A percentile compares a stretch with the other conserved stretches of the same genome.
Conservation (phyloP, 495 filamentous ascomycete species). For the Xylaria bambusicola region DNA sequence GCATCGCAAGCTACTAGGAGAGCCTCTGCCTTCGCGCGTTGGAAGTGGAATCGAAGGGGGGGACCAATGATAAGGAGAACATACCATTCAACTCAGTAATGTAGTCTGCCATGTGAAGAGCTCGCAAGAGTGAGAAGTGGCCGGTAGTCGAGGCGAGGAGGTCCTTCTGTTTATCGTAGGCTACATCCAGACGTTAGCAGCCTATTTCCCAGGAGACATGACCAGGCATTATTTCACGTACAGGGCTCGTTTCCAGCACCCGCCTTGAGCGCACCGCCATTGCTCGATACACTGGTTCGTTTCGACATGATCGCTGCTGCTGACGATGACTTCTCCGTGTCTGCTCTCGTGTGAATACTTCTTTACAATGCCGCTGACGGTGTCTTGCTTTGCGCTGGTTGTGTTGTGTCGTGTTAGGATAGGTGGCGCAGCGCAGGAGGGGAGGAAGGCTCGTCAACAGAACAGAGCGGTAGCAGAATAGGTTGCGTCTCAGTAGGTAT, state of each 20-base stretch:
- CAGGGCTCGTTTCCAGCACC: slow-evolving; percentile 28
- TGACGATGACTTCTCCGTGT: too few relatives aligned
- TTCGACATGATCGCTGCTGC: slow-evolving; percentile 47
- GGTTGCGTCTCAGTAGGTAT: too few relatives aligned
- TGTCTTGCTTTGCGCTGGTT: too few relatives aligned
- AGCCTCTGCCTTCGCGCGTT: background rate
- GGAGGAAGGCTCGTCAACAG: too few relatives aligned
- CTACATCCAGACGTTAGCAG: slow-evolving; percentile 38
- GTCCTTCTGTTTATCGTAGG: slow-evolving; percentile 81
- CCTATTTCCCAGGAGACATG: background rate
- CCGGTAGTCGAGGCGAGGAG: slow-evolving; percentile 75
- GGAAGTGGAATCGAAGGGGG: background rate
- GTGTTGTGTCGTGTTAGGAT: too few relatives aligned
- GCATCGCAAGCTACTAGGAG: background rate
- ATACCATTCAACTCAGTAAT: slow-evolving; percentile 95
- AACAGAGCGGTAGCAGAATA: too few relatives aligned
- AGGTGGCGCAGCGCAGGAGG: too few relatives aligned
- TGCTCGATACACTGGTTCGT: slow-evolving; percentile 44
- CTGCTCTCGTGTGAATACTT: too few relatives aligned
- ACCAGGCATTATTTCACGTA: slow-evolving; percentile 28
- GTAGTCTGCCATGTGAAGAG: slow-evolving; percentile 89
- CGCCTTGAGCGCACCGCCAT: slow-evolving; percentile 44
- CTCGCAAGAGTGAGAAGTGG: slow-evolving; percentile 69
- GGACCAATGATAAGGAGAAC: background rate
- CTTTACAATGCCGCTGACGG: too few relatives aligned